Conservation (phyloP, 805 yeast genomes). For the Sugiyamaella floridensis region DNA sequence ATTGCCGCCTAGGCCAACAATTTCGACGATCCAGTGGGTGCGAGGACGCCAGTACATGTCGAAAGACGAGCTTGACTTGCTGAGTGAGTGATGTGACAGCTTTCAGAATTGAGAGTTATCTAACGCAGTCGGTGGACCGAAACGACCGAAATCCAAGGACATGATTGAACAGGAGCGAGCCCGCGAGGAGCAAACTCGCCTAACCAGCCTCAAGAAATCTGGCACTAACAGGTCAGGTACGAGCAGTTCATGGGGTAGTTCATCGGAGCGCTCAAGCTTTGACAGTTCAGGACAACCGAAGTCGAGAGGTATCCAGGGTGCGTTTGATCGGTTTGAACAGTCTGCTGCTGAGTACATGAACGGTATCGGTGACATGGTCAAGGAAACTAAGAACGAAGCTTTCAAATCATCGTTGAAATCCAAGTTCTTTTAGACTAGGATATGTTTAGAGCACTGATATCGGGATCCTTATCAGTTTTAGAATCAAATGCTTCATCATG, state of each 20-base stretch:
- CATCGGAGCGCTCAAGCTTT: neutral
- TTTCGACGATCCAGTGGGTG: constrained; percentile 79
- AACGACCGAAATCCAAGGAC: constrained; percentile 52
- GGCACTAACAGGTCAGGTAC: neutral
- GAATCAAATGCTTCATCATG: constrained; percentile 24
- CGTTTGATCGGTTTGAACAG: constrained; percentile 41
- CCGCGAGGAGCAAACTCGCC: constrained; percentile 20
- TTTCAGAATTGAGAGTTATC: neutral
- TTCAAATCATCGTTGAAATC: constrained; percentile 19
- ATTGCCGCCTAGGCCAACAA: constrained; percentile 73
- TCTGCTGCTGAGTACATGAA: constrained; percentile 39
- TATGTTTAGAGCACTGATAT: neutral
- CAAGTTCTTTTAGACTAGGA: constrained; percentile 15
- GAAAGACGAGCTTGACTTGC: constrained; percentile 51
- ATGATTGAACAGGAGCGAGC: constrained; percentile 25
- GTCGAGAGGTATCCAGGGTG: constrained; percentile 33
- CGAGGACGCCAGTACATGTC: constrained; percentile 64
- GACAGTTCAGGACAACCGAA: neutral
- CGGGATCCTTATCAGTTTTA: constrained; percentile 19
- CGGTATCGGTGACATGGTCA: constrained; percentile 32
- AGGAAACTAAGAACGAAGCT: constrained; percentile 21
- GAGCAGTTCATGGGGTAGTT: neutral
- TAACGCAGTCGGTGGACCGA: constrained; percentile 56
- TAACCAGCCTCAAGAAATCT: constrained; percentile 1
- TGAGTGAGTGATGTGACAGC: constrained; percentile 27